phyloP scores from a whole-genome alignment of 148 eudicot genomes.

The Diospyros lotus region DNA sequence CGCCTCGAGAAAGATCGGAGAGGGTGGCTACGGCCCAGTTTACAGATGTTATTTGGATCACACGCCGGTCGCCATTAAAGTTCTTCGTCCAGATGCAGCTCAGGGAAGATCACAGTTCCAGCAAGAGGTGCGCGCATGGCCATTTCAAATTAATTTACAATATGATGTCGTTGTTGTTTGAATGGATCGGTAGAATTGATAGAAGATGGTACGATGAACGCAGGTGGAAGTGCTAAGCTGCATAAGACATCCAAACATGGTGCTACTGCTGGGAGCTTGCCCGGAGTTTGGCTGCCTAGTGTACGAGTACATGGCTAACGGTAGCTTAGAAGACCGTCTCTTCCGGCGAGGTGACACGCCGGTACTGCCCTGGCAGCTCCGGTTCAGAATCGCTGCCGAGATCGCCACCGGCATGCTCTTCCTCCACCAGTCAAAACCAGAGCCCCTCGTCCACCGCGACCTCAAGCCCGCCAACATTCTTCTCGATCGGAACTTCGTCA shows the following conservation, averaged over 20 bases:
- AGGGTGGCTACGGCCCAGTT: constrained; percentile 66
- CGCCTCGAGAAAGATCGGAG: constrained; percentile 44
- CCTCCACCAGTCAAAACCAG: constrained; percentile 45
- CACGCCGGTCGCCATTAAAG: constrained; percentile 55
- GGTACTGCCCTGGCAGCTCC: constrained; percentile 33
- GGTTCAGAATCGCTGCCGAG: constrained; percentile 36
- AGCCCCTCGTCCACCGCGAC: constrained; percentile 41
- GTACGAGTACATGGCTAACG: constrained; percentile 42
- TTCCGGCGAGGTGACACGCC: constrained; percentile 33
- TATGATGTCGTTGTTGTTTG: too few species aligned
- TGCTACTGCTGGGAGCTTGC: constrained; percentile 43
- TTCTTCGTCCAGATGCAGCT: constrained; percentile 55
- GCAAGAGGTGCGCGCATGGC: constrained; percentile 25
- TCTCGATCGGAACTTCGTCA: constrained; percentile 35
- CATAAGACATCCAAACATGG: constrained; percentile 48
- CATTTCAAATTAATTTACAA: too few species aligned
- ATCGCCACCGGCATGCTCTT: constrained; percentile 38
- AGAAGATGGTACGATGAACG: neutral
- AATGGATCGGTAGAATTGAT: too few species aligned
- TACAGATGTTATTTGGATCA: constrained; percentile 55
- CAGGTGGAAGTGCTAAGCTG: constrained; percentile 44
- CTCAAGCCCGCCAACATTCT: constrained; percentile 39
- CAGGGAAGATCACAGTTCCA: constrained; percentile 55
- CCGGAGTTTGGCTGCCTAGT: constrained; percentile 46
- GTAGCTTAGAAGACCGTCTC: constrained; percentile 43